Conservation (phyloP, 2,329 filamentous ascomycete species). For the Berkeleyomyces basicola region DNA sequence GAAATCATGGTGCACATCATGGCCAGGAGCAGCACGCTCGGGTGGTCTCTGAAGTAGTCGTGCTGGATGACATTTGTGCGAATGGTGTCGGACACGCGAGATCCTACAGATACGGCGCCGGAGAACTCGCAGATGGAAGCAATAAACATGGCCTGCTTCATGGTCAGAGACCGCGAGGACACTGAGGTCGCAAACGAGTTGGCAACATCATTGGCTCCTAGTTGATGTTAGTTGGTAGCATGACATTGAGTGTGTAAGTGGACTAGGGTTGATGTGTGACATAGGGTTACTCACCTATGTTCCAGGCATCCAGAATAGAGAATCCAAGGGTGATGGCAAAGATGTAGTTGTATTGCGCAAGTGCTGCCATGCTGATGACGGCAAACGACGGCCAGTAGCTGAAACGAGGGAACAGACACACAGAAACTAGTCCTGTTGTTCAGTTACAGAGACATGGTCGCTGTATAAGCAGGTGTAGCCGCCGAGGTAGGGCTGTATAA, state of each 20-base stretch:
- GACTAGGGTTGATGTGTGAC: neutral
- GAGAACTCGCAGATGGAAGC: constrained; percentile 28
- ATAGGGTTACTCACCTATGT: constrained; percentile 28
- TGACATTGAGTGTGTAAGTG: neutral
- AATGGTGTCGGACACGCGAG: constrained; percentile 28
- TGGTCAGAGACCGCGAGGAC: constrained; percentile 29
- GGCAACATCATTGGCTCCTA: constrained; percentile 33
- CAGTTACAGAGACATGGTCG: constrained; percentile 1
- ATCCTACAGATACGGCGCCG: constrained; percentile 26
- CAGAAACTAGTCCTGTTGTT: neutral
- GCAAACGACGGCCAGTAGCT: neutral
- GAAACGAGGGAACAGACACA: neutral
- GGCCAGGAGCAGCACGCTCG: constrained; percentile 32
- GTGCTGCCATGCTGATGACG: constrained; percentile 19
- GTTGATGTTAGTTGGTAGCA: neutral
- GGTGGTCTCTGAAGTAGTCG: constrained; percentile 26
- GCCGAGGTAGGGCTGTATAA: neutral
- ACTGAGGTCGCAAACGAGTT: constrained; percentile 32
- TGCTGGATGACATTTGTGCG: constrained; percentile 30
- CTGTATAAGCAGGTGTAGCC: neutral
- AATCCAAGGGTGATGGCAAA: constrained; percentile 40
- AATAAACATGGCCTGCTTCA: constrained; percentile 29
- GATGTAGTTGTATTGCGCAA: constrained; percentile 37
- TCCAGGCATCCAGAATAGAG: constrained; percentile 41
- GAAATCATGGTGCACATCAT: constrained; percentile 38